Percentiles rank a stretch among this genome's conserved stretches.
phyloP scores from a whole-genome alignment of 345 rosid genomes.

The Rhodamnia argentea region DNA sequence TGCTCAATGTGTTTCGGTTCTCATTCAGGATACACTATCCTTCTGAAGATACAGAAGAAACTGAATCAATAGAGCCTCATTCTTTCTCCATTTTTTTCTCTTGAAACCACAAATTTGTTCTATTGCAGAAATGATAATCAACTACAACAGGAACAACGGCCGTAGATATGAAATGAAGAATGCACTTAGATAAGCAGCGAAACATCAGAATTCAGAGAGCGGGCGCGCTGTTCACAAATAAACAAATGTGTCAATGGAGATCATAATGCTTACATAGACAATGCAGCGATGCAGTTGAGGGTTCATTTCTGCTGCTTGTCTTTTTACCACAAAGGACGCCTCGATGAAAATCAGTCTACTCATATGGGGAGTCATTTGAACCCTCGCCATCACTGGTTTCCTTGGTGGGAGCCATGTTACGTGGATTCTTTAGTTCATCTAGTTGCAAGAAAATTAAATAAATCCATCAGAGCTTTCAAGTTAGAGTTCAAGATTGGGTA shows the following conservation, averaged over 20 bases:
- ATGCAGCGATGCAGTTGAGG: background rate
- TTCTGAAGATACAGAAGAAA: background rate
- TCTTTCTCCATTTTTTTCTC: background rate
- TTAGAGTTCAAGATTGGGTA: slow-evolving; percentile 33
- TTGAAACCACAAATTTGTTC: background rate
- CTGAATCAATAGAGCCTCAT: background rate
- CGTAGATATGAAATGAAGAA: background rate
- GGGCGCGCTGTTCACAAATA: background rate
- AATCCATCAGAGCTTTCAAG: slow-evolving; percentile 18
- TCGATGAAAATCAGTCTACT: background rate
- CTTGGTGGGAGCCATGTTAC: slow-evolving; percentile 5
- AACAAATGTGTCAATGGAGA: background rate
- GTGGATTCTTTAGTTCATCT: slow-evolving; percentile 34
- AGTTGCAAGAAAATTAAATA: slow-evolving; percentile 22
- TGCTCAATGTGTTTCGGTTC: background rate
- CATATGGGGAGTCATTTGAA: slow-evolving; percentile 16
- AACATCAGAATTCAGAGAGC: background rate
- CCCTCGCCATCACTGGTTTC: slow-evolving; percentile 24
- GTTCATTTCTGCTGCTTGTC: background rate
- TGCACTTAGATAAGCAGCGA: background rate
- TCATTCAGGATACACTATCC: background rate
- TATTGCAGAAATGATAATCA: background rate
- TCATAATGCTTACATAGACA: background rate
- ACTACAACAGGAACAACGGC: background rate
- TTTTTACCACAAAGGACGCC: background rate